These are phyloP conservation scores for Closterium sp. DNA, from an alignment of 139 green algal species.

Conservation along the genomic window DNA sequence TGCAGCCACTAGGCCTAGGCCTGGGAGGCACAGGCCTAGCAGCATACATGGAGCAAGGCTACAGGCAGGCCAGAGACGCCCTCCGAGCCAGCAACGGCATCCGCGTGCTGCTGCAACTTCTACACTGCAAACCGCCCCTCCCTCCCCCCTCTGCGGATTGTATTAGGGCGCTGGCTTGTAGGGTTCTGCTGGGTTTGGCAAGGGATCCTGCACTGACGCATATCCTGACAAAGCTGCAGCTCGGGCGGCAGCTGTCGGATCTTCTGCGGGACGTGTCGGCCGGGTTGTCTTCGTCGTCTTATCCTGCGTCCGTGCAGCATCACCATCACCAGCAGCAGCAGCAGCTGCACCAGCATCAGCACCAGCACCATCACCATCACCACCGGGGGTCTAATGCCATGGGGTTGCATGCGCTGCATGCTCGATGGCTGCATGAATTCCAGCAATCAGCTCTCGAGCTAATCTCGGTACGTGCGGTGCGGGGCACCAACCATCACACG, in stretches of 20 bases:
- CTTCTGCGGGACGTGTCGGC: constrained; percentile 57
- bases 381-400: background rate
- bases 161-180: constrained; percentile 56
- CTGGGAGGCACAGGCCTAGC: constrained; percentile 31
- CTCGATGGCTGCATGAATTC: constrained; percentile 39
- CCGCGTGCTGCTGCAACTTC: constrained; percentile 26
- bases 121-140: constrained; percentile 49
- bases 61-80: constrained; percentile 52
- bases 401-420: background rate
- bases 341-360: background rate
- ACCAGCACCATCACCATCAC: background rate
- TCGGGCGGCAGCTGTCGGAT: constrained; percentile 58
- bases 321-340: background rate
- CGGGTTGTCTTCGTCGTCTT: background rate
- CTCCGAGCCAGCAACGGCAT: constrained; percentile 66
- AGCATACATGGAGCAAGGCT: constrained; percentile 54
- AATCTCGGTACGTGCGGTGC: constrained; percentile 47
- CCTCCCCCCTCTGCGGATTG: constrained; percentile 31
- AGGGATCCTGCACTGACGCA: constrained; percentile 62
- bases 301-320: background rate
- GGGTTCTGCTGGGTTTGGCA: constrained; percentile 59
- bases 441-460: constrained; percentile 47
- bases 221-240: constrained; percentile 72
- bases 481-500: background rate
- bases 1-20: constrained; percentile 30